Conservation (phyloP, 306 rosid species). For the Trifolium subterraneum region DNA sequence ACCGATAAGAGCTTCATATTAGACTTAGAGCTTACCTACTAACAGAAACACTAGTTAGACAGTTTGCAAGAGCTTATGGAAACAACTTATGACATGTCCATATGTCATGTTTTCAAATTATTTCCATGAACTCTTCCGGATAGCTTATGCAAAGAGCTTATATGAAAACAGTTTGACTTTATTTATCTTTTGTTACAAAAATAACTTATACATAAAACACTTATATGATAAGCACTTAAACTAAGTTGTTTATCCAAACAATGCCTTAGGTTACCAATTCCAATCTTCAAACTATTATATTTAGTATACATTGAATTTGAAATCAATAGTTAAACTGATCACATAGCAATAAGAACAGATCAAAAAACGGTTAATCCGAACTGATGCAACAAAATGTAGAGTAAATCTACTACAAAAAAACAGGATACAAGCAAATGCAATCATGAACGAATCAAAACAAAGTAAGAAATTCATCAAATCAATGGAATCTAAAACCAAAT, state of each 20-base stretch:
- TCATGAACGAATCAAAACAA: conserved; percentile 27
- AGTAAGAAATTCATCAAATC: conserved; percentile 10
- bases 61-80: not conserved
- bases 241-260: not conserved
- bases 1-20: not conserved
- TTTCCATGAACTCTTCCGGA: not conserved
- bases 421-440: not conserved
- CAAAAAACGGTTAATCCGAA: conserved; percentile 7
- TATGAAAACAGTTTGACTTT: not conserved
- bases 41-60: not conserved
- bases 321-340: conserved; percentile 15
- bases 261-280: conserved; percentile 1
- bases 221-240: not conserved
- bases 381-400: conserved; percentile 30
- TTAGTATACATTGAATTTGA: conserved; percentile 16
- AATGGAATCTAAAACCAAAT: conserved; percentile 16
- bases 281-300: conserved; percentile 6
- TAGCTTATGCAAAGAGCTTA: not conserved
- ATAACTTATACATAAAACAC: not conserved
- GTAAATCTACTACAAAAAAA: not conserved
- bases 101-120: not conserved
- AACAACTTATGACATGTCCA: not conserved
- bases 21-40: not conserved
- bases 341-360: not conserved
- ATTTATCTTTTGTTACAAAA: not conserved